Evolutionary conservation across 352 stramenopile species (phyloP).

Genomic region (Globisporangium orthogonon): DNA sequence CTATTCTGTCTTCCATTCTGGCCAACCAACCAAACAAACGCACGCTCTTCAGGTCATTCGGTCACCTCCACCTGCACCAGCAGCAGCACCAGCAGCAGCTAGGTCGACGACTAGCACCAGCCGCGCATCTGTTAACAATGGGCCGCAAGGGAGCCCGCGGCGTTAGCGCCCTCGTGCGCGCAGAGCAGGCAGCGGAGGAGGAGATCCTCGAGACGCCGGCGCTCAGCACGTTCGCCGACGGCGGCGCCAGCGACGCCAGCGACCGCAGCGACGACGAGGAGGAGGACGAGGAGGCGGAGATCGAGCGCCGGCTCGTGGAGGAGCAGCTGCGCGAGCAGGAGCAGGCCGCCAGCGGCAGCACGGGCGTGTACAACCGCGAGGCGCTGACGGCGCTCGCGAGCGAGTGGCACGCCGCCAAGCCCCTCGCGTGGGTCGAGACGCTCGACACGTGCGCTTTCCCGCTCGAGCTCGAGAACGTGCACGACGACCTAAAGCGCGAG

Average conservation of each 20-base stretch:
- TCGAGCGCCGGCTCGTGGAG: slow-evolving; percentile 69
- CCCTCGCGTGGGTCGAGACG: slow-evolving; percentile 72
- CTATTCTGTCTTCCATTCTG: too few relatives aligned
- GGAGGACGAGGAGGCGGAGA: slow-evolving; percentile 57
- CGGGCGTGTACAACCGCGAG: slow-evolving; percentile 69
- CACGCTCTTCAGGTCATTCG: not conserved
- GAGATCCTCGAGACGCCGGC: slow-evolving; percentile 83
- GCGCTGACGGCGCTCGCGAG: slow-evolving; percentile 48
- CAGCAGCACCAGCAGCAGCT: not conserved
- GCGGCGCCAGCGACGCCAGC: slow-evolving; percentile 11
- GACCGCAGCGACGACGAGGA: slow-evolving; percentile 37
- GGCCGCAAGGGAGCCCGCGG: slow-evolving; percentile 29
- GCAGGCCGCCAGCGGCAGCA: slow-evolving; percentile 31
- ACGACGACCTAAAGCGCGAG: slow-evolving; percentile 89
- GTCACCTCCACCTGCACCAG: not conserved
- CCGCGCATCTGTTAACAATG: slow-evolving; percentile 13
- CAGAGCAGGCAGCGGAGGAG: slow-evolving; percentile 66
- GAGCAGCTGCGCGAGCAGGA: slow-evolving; percentile 54
- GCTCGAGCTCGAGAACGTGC: slow-evolving; percentile 67
- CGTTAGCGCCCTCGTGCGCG: slow-evolving; percentile 57
- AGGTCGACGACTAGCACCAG: not conserved
- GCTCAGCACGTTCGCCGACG: slow-evolving; percentile 36
- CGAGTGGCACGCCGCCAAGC: slow-evolving; percentile 48
- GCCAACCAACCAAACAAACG: slow-evolving; percentile 1
- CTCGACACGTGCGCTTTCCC: slow-evolving; percentile 59